Conservation (phyloP, 805 yeast species). For the Yamadazyma insecticola region DNA sequence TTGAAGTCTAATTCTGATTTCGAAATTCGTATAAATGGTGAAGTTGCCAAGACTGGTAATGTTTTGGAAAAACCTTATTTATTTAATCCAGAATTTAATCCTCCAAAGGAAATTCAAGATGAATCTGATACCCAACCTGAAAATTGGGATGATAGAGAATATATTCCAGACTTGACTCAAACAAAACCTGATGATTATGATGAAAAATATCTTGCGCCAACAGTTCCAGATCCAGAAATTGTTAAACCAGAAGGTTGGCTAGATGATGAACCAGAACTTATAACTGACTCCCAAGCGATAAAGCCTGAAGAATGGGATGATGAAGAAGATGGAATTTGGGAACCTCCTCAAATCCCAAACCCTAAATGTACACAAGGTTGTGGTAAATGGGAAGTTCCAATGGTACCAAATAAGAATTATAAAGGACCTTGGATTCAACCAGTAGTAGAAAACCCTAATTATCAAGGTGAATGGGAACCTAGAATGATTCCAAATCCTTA, state of each 20-base stretch:
- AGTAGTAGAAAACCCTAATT: constrained; percentile 64
- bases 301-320: constrained; percentile 85
- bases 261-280: constrained; percentile 52
- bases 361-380: constrained; percentile 79
- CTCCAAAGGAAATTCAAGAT: constrained; percentile 55
- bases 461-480: constrained; percentile 77
- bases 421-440: constrained; percentile 80
- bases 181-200: constrained; percentile 85
- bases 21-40: constrained; percentile 82
- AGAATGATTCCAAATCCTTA: constrained; percentile 63
- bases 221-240: constrained; percentile 64
- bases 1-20: constrained; percentile 60
- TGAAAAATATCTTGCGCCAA: constrained; percentile 53
- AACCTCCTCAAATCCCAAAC: constrained; percentile 63
- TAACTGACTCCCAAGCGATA: constrained; percentile 62
- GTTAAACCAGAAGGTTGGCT: constrained; percentile 77
- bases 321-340: constrained; percentile 85
- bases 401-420: constrained; percentile 62
- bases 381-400: constrained; percentile 74
- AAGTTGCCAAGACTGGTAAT: constrained; percentile 64
- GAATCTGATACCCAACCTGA: constrained; percentile 64
- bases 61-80: constrained; percentile 46
- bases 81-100: constrained; percentile 63
- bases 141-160: constrained; percentile 73
- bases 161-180: constrained; percentile 58